Evolutionary conservation across 345 rosid species (phyloP).

Genomic region (Reutealis trisperma): DNA sequence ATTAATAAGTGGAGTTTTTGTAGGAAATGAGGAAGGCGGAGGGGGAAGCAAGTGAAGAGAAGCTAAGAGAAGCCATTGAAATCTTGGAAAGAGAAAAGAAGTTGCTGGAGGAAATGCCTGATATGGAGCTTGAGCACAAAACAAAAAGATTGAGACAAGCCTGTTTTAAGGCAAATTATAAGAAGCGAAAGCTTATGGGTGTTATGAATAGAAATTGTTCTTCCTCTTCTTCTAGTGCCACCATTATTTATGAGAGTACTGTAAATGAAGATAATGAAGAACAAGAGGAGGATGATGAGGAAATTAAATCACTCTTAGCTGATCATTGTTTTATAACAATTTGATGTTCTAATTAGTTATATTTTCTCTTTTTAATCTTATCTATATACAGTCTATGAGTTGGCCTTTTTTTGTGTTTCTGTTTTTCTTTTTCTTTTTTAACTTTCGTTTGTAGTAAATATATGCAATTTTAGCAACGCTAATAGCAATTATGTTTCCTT

Average conservation of each 20-base stretch:
- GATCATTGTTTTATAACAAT: background rate
- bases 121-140: constrained; percentile 46
- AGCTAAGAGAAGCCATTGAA: constrained; percentile 40
- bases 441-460: too few relatives aligned
- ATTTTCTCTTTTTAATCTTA: too few relatives aligned
- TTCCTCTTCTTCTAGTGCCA: background rate
- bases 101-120: constrained; percentile 62
- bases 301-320: constrained; percentile 5
- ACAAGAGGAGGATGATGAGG: constrained; percentile 14
- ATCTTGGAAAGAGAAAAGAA: constrained; percentile 63
- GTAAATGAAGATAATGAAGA: background rate
- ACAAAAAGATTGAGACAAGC: constrained; percentile 80
- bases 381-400: background rate
- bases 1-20: background rate
- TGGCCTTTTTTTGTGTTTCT: too few relatives aligned
- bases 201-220: background rate
- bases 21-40: background rate
- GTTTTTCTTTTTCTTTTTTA: too few relatives aligned
- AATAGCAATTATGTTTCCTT: too few relatives aligned
- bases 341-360: background rate
- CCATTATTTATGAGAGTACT: background rate
- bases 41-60: constrained; percentile 12
- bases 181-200: constrained; percentile 44
- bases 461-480: too few relatives aligned
- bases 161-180: constrained; percentile 81